These are phyloP conservation scores for Backusella morwellensis DNA, from an alignment of 192 early-diverging fungal genomes.

Conservation along the genomic window DNA sequence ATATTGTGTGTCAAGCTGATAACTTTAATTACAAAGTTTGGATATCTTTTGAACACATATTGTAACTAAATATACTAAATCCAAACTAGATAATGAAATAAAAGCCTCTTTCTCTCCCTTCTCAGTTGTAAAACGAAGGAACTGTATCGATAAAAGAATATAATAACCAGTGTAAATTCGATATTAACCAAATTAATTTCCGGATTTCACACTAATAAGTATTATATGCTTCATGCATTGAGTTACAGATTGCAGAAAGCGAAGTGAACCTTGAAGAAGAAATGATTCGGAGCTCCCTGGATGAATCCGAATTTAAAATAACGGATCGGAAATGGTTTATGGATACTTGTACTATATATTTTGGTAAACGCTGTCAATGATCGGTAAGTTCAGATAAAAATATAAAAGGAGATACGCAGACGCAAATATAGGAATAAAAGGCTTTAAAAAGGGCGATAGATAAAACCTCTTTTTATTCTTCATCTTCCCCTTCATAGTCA, in stretches of 20 bases:
- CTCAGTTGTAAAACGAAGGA: neutral
- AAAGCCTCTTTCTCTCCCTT: neutral
- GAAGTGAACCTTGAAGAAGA: neutral
- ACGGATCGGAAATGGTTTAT: neutral
- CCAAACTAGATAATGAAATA: neutral
- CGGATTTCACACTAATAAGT: neutral
- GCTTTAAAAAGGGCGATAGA: no score
- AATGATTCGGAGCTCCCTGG: neutral
- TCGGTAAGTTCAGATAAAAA: no score
- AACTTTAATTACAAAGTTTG: neutral
- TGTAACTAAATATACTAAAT: neutral
- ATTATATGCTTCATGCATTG: neutral
- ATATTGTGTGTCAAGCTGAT: neutral
- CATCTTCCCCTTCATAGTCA: no score
- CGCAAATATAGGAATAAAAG: no score
- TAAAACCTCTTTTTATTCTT: no score
- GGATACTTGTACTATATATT: no score
- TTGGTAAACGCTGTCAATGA: no score
- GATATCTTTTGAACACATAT: neutral
- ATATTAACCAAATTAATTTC: neutral
- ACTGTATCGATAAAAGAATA: neutral
- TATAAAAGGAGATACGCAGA: no score
- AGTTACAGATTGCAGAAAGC: neutral
- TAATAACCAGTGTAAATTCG: neutral
- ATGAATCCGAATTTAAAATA: neutral